Evolutionary conservation across 2,329 filamentous ascomycete species (phyloP), one percentile per base, ranked within the genome.

Genomic region (Pleoardoris graminearum): DNA sequence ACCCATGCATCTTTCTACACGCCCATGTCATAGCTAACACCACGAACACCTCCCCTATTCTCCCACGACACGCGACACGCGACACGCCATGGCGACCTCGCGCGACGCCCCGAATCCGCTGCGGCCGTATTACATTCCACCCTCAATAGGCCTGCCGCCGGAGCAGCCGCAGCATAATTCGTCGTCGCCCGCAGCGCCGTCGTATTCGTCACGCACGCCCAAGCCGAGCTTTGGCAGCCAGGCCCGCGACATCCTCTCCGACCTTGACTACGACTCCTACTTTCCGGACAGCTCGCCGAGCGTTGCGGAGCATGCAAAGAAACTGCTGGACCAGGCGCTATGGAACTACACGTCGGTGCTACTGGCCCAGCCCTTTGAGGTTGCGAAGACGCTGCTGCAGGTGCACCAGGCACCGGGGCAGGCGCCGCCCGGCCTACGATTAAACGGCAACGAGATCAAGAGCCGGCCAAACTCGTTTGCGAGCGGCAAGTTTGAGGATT

Each of bases 361-460:
- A 67, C 86, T 96, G 70, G 89, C 91, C 48, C 94, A 99, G 76
- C 94, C 94, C 12, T 97, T 99, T 73, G 94, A 97, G 79, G 92
- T 97, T 52, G 91, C 93, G 68, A 97, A 97, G 81, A 94, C 88
- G 12, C 84, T 97, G 50, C 77, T 99, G 63, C 94, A 99, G 76
- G 85, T 91, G 46, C 85, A 84, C 58, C 75, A 83, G 47, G 78
- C 78, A 32, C 71, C 73, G 8, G 73, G 62, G 3, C 67, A 71
- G 50, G 51, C 55, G 3, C 53, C 69, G 14, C 61, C 62, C 1
- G 58, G 57, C 2, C 53, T 72, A 29, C 48, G 58, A 5, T 27
- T 55, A 10, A 55, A 60, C 12, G 57, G 53, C 16, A 60, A 66
- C 7, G 63, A 66, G 14, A 51, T 60, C 25, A 62, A 57, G 59